These are phyloP conservation scores for Neurospora cerealis DNA, from an alignment of 495 filamentous ascomycete genomes.

Conservation along the genomic window DNA sequence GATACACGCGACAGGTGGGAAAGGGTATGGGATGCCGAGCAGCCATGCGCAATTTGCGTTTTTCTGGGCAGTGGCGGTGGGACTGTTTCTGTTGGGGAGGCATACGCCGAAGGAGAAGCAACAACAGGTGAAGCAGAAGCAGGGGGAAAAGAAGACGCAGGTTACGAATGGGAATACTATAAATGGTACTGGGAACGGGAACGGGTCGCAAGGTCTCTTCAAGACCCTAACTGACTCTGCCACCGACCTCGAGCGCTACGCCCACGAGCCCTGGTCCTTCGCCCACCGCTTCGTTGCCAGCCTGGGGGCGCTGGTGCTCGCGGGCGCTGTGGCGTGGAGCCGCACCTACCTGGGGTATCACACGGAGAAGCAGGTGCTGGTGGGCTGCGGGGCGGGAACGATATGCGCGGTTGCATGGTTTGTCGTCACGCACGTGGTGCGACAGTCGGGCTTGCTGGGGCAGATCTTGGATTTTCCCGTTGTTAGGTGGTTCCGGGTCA, in stretches of 20 bases:
- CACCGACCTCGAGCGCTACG: conserved; percentile 19
- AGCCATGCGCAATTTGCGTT: conserved; percentile 91
- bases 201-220: background rate
- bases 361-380: conserved; percentile 76
- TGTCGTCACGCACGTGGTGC: conserved; percentile 48
- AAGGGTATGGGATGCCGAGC: conserved; percentile 98
- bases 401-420: conserved; percentile 76
- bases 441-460: conserved; percentile 50
- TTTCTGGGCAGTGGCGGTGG: conserved; percentile 76
- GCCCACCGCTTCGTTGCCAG: conserved; percentile 48
- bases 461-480: conserved; percentile 60
- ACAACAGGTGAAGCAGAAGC: too few relatives aligned
- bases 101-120: conserved; percentile 44
- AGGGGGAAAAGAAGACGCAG: background rate
- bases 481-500: conserved; percentile 54
- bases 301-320: conserved; percentile 44
- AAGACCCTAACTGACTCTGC: conserved; percentile 10
- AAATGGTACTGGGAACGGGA: background rate
- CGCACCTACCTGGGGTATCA: conserved; percentile 92
- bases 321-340: conserved; percentile 64
- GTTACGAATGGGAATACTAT: background rate
- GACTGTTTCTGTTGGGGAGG: conserved; percentile 71
- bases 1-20: conserved; percentile 58
- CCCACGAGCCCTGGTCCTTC: conserved; percentile 44
- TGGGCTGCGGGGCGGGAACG: conserved; percentile 61